Evolutionary conservation across 768 basidiomycete species (phyloP).

Genomic region (Daedaleopsis nitida): DNA sequence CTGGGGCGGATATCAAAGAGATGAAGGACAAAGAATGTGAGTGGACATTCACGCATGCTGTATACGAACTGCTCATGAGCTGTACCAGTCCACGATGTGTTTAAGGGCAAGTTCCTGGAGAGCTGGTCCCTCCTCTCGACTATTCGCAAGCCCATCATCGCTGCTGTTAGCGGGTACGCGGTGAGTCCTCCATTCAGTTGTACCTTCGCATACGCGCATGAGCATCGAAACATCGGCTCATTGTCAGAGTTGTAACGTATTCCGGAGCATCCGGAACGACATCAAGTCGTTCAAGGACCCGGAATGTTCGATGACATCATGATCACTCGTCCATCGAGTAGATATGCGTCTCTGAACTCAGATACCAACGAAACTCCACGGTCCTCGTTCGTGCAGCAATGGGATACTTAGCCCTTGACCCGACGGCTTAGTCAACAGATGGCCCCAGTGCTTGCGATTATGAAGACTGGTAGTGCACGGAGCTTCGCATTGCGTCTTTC

Average conservation of each 20-base stretch:
- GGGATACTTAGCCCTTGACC: too few relatives aligned
- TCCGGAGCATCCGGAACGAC: not conserved
- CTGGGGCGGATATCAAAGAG: slow-evolving; percentile 98
- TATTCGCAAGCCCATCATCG: slow-evolving; percentile 91
- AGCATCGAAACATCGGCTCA: not conserved
- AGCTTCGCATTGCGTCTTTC: too few relatives aligned
- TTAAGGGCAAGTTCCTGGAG: slow-evolving; percentile 81
- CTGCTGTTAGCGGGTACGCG: slow-evolving; percentile 94
- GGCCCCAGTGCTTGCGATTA: too few relatives aligned
- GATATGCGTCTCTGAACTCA: too few relatives aligned
- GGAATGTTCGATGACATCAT: too few relatives aligned
- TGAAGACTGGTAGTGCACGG: too few relatives aligned
- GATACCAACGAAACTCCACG: too few relatives aligned
- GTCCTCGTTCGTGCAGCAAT: too few relatives aligned
- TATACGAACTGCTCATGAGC: slow-evolving; percentile 24
- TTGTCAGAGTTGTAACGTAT: not conserved
- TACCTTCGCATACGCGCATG: not conserved
- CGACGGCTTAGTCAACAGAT: too few relatives aligned
- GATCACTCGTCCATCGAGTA: too few relatives aligned
- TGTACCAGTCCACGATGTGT: slow-evolving; percentile 79
- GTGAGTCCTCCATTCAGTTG: slow-evolving; percentile 45
- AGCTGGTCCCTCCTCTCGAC: slow-evolving; percentile 76
- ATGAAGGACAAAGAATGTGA: slow-evolving; percentile 96
- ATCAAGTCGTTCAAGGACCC: not conserved
- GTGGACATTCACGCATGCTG: slow-evolving; percentile 22